Evolutionary conservation across 441 rosid genomes (phyloP), one percentile per base, ranked within the genome.

Genomic region (Biscutella auriculata): DNA sequence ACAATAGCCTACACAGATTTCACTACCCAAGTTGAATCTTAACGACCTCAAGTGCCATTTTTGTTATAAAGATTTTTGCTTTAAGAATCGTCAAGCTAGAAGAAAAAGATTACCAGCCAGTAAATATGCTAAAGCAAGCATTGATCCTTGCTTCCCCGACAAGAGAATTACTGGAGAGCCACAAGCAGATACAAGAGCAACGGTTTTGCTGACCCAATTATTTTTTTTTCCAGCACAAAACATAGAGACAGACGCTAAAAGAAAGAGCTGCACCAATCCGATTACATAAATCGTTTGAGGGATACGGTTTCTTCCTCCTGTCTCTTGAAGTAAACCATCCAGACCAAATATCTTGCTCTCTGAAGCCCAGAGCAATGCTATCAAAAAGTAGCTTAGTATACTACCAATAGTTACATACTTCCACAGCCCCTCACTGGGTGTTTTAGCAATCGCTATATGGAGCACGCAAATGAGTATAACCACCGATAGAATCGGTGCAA

Each of bases 71-170:
- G 29, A 21, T 17, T 73, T 34, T 47, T 23, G 33, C 29, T 47
- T 52, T 28, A 32, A 65, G 12, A 32, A 60, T 17, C 11, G 6
- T 15, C 51, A 54, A 67, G 15, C 16, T 51, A 9, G 47, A 8
- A 25, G 61, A 32, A 36, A 56, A 69, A 61, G n/a, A 14, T 30
- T 66, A 87, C 97, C 97, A 78, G 88, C 95, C 35, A 81, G 37
- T 30, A 89, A 28, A 32, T 76, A 74, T 56, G 83, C 95, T 69
- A 87, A 67, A 49, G 86, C 80, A 43, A 81, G 69, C 80, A 85
- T 65, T 32, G 99, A 66, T 66, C 97, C 99, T 76, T 93, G 99
- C 63, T 79, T 79, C 64, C 97, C 96, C 2, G 83, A 81, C 70
- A 93, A 70, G 67, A 85, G 36, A 49, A 89, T 85, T 40, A 93